A percentile compares a stretch with the other conserved stretches of the same genome.
Evolutionary conservation across 441 rosid genomes (phyloP).

Genomic region (Codiaeum variegatum): DNA sequence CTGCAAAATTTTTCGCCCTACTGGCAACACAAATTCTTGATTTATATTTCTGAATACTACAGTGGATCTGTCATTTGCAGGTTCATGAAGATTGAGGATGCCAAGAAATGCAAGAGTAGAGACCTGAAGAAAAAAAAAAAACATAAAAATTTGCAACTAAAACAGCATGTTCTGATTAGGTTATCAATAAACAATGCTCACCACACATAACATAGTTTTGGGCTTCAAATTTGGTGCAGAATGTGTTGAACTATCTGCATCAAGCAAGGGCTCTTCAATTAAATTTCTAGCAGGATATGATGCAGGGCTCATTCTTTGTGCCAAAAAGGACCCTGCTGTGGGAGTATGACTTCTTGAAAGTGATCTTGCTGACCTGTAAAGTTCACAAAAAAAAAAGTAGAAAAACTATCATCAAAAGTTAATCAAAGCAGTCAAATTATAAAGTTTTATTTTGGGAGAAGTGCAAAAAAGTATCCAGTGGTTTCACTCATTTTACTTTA

Average conservation of each 20-base stretch:
- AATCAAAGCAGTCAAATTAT: too few relatives aligned
- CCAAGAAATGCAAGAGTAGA: constrained; percentile 51
- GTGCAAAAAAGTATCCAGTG: too few relatives aligned
- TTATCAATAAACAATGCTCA: constrained; percentile 23
- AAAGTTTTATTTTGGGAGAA: too few relatives aligned
- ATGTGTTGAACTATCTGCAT: constrained; percentile 31
- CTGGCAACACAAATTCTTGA: constrained; percentile 42
- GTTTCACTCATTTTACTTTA: too few relatives aligned
- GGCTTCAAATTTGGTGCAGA: constrained; percentile 43
- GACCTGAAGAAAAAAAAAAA: constrained; percentile 39
- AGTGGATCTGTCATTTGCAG: constrained; percentile 25
- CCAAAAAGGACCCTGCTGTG: constrained; percentile 53
- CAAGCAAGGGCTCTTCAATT: constrained; percentile 68
- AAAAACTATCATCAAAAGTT: too few relatives aligned
- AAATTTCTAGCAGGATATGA: constrained; percentile 29
- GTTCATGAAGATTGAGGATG: constrained; percentile 36
- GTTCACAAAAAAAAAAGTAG: constrained; percentile 1
- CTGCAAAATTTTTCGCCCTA: constrained; percentile 66
- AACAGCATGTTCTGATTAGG: background rate
- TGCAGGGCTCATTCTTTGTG: constrained; percentile 49
- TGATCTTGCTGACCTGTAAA: constrained; percentile 76
- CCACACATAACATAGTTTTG: constrained; percentile 66
- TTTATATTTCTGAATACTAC: constrained; percentile 29
- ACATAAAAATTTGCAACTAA: background rate
- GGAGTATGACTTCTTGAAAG: constrained; percentile 75